Percentiles rank a stretch among this genome's conserved stretches.
phyloP scores from a whole-genome alignment of 2,329 filamentous ascomycete species.

The Penicillium brasilianum region DNA sequence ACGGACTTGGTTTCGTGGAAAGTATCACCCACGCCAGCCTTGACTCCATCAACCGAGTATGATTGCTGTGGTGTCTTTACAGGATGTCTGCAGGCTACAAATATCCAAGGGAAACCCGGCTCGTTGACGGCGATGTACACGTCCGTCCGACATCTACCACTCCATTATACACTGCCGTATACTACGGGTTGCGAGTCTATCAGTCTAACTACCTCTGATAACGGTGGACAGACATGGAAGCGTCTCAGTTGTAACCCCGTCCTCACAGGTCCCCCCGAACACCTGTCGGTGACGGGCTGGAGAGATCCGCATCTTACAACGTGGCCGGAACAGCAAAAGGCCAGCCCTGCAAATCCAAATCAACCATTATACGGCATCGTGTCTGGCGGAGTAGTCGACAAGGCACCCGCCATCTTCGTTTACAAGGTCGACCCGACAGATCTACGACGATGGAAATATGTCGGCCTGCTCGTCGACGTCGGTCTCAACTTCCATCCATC shows the following conservation, averaged over 20 bases:
- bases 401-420: slow-evolving; percentile 54
- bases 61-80: slow-evolving; percentile 51
- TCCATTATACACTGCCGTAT: slow-evolving; percentile 49
- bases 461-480: slow-evolving; percentile 51
- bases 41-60: slow-evolving; percentile 43
- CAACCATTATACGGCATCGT: slow-evolving; percentile 53
- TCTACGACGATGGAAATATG: slow-evolving; percentile 52
- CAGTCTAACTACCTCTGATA: slow-evolving; percentile 45
- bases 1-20: slow-evolving; percentile 48
- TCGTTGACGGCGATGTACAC: slow-evolving; percentile 48
- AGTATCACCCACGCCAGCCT: slow-evolving; percentile 32
- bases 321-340: slow-evolving; percentile 18
- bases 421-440: slow-evolving; percentile 51
- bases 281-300: slow-evolving; percentile 48
- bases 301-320: slow-evolving; percentile 47
- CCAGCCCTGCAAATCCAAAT: slow-evolving; percentile 6
- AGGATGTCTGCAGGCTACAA: slow-evolving; percentile 43
- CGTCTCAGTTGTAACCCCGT: slow-evolving; percentile 46
- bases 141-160: slow-evolving; percentile 46
- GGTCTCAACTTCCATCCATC: slow-evolving; percentile 47
- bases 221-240: slow-evolving; percentile 46
- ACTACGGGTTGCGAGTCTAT: slow-evolving; percentile 44
- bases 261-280: slow-evolving; percentile 40
- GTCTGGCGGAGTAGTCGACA: slow-evolving; percentile 52
- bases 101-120: slow-evolving; percentile 31